A percentile compares a stretch with the other conserved stretches of the same genome.
Evolutionary conservation across 1,284 basidiomycete genomes (phyloP).

Genomic region (Heimioporus retisporus): DNA sequence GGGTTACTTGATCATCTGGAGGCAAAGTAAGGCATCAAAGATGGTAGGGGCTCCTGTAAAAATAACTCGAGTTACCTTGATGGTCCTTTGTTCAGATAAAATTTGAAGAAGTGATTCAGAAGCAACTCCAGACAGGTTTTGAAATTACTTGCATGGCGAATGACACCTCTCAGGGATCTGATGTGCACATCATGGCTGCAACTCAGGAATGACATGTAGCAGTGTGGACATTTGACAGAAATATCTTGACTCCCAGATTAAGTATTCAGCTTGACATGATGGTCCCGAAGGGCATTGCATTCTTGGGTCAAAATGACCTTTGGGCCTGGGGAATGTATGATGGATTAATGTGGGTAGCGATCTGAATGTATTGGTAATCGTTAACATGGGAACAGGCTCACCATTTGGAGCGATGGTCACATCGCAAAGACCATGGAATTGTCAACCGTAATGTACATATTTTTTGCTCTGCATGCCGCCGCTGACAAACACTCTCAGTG

Average conservation of each 20-base stretch:
- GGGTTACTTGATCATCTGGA: slow-evolving; percentile 2
- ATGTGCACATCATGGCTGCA: not conserved
- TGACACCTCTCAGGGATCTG: not conserved
- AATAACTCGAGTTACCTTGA: not conserved
- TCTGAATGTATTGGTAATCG: not conserved
- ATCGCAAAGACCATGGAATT: not conserved
- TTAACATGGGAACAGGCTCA: not conserved
- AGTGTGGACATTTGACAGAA: not conserved
- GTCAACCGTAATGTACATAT: not conserved
- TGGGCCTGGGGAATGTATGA: not conserved
- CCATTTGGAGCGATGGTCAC: not conserved
- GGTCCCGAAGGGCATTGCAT: not conserved
- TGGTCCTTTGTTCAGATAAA: not conserved
- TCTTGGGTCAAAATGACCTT: not conserved
- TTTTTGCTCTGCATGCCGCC: not conserved
- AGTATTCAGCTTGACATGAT: not conserved
- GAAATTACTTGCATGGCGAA: slow-evolving; percentile 1
- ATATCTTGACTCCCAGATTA: not conserved
- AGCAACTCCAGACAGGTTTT: not conserved
- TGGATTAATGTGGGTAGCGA: not conserved
- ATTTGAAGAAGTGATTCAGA: not conserved
- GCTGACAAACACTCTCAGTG: not conserved
- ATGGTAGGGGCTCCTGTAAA: not conserved
- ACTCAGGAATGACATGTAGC: not conserved
- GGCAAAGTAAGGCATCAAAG: not conserved